phyloP scores from a whole-genome alignment of 352 stramenopile genomes.

The Phytophthora sansomeana region DNA sequence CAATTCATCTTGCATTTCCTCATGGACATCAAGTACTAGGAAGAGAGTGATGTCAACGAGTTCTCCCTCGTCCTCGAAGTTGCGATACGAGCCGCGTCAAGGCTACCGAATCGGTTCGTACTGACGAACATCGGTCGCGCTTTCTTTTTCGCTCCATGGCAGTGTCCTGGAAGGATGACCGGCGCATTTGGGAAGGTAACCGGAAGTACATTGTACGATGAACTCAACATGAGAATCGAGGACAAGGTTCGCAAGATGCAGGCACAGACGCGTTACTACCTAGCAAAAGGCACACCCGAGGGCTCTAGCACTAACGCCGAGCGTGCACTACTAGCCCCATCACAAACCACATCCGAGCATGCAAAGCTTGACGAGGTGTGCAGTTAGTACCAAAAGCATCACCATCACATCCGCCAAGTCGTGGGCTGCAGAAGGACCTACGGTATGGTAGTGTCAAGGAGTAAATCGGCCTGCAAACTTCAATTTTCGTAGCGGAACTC shows the following conservation, averaged over 20 bases:
- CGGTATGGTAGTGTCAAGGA: background rate
- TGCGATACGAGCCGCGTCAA: conserved; percentile 15
- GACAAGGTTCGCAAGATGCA: background rate
- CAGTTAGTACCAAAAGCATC: too few species aligned
- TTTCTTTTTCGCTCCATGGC: conserved; percentile 6
- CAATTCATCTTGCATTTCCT: background rate
- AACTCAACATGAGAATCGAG: conserved; percentile 7
- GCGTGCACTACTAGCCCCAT: background rate
- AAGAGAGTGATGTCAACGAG: background rate
- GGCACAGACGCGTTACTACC: conserved; percentile 13
- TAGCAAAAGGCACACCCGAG: conserved; percentile 1
- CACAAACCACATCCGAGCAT: background rate
- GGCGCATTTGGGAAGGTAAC: background rate
- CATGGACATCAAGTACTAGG: background rate
- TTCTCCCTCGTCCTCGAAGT: conserved; percentile 18
- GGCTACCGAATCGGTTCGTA: conserved; percentile 18
- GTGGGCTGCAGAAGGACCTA: conserved; percentile 34
- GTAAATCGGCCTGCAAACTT: background rate
- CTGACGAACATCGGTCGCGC: background rate
- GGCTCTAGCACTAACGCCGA: background rate
- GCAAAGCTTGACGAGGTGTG: too few species aligned
- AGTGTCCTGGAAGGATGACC: conserved; percentile 4
- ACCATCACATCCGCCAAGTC: background rate
- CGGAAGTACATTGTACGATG: conserved; percentile 12
- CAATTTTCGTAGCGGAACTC: background rate